These are phyloP conservation scores for Sclerotinia subarctica DNA, from an alignment of 2,329 filamentous ascomycete genomes.

Conservation along the genomic window DNA sequence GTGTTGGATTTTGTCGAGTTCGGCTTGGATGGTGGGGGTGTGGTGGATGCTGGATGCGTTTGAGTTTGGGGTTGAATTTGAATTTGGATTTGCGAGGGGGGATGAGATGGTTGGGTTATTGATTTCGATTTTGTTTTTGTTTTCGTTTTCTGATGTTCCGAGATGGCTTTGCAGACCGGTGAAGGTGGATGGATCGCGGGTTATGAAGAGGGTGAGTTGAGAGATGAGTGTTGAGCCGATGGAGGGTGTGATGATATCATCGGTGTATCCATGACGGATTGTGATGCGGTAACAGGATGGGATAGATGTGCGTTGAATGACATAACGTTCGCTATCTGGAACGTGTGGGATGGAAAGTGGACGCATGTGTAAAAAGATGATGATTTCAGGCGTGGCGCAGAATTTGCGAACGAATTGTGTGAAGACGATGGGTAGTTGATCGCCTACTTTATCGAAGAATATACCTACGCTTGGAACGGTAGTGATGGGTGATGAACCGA, in stretches of 20 bases:
- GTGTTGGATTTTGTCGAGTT: conserved; percentile 45
- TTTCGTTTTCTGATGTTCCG: no score
- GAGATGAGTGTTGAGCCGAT: conserved; percentile 58
- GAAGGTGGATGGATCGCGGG: conserved; percentile 37
- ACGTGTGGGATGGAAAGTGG: conserved; percentile 58
- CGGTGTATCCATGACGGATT: conserved; percentile 69
- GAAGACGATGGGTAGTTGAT: conserved; percentile 63
- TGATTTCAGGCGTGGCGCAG: conserved; percentile 61
- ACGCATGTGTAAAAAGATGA: conserved; percentile 73
- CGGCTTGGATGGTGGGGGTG: conserved; percentile 36
- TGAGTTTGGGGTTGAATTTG: neutral
- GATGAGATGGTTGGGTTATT: neutral
- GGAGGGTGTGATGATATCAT: conserved; percentile 64
- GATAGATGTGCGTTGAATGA: conserved; percentile 43
- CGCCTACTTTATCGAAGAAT: conserved; percentile 75
- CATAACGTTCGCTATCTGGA: conserved; percentile 47
- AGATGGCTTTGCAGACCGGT: neutral
- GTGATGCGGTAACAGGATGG: conserved; percentile 67
- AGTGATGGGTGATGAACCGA: conserved; percentile 43
- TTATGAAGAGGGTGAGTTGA: conserved; percentile 53
- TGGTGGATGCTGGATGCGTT: conserved; percentile 24
- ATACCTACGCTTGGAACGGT: conserved; percentile 60
- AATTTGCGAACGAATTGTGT: conserved; percentile 72
- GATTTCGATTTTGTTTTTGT: no score
- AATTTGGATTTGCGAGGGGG: neutral